phyloP scores from a whole-genome alignment of 2,329 filamentous ascomycete genomes.

The Venturia aucupariae region DNA sequence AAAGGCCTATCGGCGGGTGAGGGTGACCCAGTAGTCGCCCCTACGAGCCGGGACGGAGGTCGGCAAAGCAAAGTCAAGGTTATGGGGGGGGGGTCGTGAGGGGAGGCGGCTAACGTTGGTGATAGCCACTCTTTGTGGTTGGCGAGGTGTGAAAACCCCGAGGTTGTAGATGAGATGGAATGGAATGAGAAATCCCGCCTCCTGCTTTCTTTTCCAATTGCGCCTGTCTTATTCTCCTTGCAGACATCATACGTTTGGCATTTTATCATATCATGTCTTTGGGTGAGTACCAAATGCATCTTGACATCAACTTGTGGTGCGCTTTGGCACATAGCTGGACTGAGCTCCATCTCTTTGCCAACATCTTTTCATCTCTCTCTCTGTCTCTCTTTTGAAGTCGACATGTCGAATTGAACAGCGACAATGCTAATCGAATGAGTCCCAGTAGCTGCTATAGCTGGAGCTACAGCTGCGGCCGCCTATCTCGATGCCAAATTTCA shows the following conservation, averaged over 20 bases:
- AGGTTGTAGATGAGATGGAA: not conserved
- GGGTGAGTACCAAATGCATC: not conserved
- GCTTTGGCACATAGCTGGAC: not conserved
- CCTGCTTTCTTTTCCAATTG: not conserved
- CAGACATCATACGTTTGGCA: no score
- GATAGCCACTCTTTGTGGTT: not conserved
- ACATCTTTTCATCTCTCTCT: not conserved
- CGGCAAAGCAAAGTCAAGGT: not conserved
- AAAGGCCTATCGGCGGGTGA: no score
- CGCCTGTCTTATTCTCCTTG: not conserved
- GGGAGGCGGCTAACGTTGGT: not conserved
- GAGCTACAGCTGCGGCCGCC: constrained; percentile 35
- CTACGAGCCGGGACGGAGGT: not conserved
- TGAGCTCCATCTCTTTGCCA: not conserved
- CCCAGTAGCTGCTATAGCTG: constrained; percentile 23
- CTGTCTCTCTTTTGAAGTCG: not conserved
- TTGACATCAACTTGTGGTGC: not conserved
- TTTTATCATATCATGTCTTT: no score
- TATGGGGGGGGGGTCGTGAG: not conserved
- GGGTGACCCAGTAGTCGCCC: not conserved
- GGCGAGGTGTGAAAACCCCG: not conserved
- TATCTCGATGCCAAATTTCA: constrained; percentile 65
- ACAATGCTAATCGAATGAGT: constrained; percentile 2
- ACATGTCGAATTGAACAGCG: not conserved
- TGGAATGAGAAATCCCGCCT: not conserved